Evolutionary conservation across 1,284 basidiomycete genomes (phyloP), one percentile per base, ranked within the genome.

Genomic region (Vanrija pseudolonga): DNA sequence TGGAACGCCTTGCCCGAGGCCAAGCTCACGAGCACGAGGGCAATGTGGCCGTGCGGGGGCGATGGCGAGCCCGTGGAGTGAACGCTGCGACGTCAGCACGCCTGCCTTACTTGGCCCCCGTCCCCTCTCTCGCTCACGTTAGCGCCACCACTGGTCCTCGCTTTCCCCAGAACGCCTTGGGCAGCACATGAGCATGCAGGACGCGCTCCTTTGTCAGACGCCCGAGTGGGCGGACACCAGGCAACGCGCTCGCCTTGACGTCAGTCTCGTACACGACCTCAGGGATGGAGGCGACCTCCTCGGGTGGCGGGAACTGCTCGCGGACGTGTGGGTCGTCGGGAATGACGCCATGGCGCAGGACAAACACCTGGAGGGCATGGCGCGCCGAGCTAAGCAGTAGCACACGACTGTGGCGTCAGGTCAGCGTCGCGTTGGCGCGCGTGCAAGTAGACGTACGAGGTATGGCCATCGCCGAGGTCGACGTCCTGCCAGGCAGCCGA

Each of bases 331-430:
- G 58, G 51, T 71, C 69, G 41, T 64, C 64, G 0, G 69, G 68
- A 5, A 69, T 63, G 36, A 26, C 32, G 38, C 60, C 55, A 6
- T 49, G 42, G 9, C 43, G 39, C n/a, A 62, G 49, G 0, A 61
- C 45, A 50, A 66, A 73, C 28, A 72, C 62, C 51, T 72, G 73
- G 3, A 73, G 50, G 9, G 66, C 61, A 43, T 65, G 61, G 0
- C 45, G 18, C 3, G 51, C 47, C 7, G 62, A 61, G 3, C 61
- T 58, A 18, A 69, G 48, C 2, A 74, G 56, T 4, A 71, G 57
- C 1, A 70, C 47, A 4, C 56, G 66, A 19, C 67, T 70, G 32
- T 12, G 47, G 20, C 11, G 18, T 47, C 43, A 57, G 55, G 7
- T 44, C 36, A 14, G 37, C 45, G 14, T 64, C 54, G 42, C 51